Percentiles rank a stretch among this genome's conserved stretches.
phyloP scores from a whole-genome alignment of 2,329 filamentous ascomycete genomes.

The Beauveria sp. region DNA sequence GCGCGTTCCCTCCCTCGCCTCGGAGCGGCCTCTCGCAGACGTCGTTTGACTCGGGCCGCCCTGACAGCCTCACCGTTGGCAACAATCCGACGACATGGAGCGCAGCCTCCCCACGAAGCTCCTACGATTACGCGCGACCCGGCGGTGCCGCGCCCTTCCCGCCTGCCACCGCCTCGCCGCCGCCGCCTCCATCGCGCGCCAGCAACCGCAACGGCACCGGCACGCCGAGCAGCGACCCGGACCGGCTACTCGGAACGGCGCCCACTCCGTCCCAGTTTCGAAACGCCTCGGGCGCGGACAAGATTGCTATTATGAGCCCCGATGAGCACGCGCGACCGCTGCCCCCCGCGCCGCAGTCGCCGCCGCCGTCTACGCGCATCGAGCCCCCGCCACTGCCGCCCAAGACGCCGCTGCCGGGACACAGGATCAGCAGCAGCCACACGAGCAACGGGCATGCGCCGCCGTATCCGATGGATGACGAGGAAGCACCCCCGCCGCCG shows the following conservation, averaged over 20 bases:
- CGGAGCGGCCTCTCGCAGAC: conserved; percentile 35
- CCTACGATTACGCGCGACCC: conserved; percentile 37
- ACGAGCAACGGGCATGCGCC: conserved; percentile 30
- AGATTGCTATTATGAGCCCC: conserved; percentile 55
- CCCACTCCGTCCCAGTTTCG: conserved; percentile 53
- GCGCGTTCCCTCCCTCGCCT: conserved; percentile 28
- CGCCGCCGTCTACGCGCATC: conserved; percentile 27
- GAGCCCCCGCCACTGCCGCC: conserved; percentile 67
- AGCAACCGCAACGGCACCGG: conserved; percentile 24
- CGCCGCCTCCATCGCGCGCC: conserved; percentile 1
- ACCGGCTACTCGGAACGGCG: conserved; percentile 48
- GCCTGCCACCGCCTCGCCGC: conserved; percentile 18
- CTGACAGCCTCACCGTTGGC: conserved; percentile 39
- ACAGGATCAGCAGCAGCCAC: conserved; percentile 19
- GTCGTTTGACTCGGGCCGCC: conserved; percentile 47
- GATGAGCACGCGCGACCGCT: conserved; percentile 47
- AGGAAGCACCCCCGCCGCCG: conserved; percentile 68
- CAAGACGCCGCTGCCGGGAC: conserved; percentile 63
- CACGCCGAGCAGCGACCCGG: conserved; percentile 37
- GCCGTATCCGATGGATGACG: conserved; percentile 65
- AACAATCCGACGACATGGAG: conserved; percentile 19
- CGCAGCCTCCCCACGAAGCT: conserved; percentile 41
- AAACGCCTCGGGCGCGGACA: conserved; percentile 50
- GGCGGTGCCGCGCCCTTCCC: conserved; percentile 22
- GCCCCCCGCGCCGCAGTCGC: conserved; percentile 20